Percentiles rank a stretch among this genome's conserved stretches.
phyloP scores from a whole-genome alignment of 2,329 filamentous ascomycete genomes.

The Diaporthe amygdali region DNA sequence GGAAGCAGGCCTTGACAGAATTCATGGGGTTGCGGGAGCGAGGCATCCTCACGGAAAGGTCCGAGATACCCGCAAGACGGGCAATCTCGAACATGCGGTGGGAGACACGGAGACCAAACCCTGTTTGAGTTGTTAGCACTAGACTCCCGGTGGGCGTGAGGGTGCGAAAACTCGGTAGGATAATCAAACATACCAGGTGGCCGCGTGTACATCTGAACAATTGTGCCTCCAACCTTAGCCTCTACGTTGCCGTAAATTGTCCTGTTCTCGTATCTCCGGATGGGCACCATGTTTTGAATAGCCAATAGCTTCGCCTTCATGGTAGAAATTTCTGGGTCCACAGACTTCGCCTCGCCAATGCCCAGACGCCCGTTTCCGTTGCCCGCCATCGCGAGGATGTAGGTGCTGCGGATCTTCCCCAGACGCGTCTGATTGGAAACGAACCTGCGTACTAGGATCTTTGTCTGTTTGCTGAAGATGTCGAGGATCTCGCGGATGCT shows the following conservation, averaged over 20 bases:
- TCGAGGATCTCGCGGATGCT: slow-evolving; percentile 54
- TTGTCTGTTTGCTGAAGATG: slow-evolving; percentile 58
- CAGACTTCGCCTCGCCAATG: slow-evolving; percentile 87
- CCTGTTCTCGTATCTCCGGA: slow-evolving; percentile 86
- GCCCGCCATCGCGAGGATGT: slow-evolving; percentile 81
- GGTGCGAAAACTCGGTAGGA: neutral
- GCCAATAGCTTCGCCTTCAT: slow-evolving; percentile 80
- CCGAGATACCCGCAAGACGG: slow-evolving; percentile 82
- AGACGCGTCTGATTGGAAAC: slow-evolving; percentile 95
- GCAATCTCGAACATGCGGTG: slow-evolving; percentile 95
- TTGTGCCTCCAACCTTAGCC: slow-evolving; percentile 85
- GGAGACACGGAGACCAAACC: slow-evolving; percentile 92
- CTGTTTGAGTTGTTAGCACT: slow-evolving; percentile 49
- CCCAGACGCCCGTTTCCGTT: slow-evolving; percentile 87
- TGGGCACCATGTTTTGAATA: slow-evolving; percentile 91
- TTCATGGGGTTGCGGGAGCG: slow-evolving; percentile 97
- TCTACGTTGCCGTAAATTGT: slow-evolving; percentile 88
- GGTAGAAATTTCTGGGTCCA: slow-evolving; percentile 70
- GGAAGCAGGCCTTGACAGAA: slow-evolving; percentile 87
- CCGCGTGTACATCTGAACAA: slow-evolving; percentile 80
- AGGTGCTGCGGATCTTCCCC: slow-evolving; percentile 84
- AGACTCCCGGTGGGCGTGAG: neutral
- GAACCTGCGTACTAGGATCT: slow-evolving; percentile 73
- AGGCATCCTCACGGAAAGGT: slow-evolving; percentile 82
- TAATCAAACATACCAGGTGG: slow-evolving; percentile 77